Evolutionary conservation across 495 filamentous ascomycete genomes (phyloP).

Genomic region (Polyplosphaeria fusca): DNA sequence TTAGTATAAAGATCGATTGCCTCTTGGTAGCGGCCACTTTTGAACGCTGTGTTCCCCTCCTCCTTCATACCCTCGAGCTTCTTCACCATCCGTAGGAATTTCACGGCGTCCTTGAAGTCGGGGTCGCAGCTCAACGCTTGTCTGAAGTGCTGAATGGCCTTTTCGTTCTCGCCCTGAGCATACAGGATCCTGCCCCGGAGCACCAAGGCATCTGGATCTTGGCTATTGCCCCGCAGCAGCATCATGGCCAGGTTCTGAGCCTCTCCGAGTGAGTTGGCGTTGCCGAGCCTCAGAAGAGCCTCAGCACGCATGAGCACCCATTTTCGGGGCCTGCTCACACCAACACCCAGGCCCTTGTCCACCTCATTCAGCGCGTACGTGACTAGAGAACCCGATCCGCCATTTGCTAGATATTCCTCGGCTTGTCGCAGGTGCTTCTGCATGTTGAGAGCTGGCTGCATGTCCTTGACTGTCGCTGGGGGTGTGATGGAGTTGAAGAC

Average conservation of each 20-base stretch:
- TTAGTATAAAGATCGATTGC: slow-evolving; percentile 81
- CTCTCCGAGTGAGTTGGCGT: slow-evolving; percentile 80
- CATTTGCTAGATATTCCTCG: slow-evolving; percentile 66
- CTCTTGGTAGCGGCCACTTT: slow-evolving; percentile 70
- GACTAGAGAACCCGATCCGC: slow-evolving; percentile 82
- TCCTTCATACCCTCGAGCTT: slow-evolving; percentile 92
- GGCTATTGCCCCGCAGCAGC: slow-evolving; percentile 76
- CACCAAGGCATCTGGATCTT: slow-evolving; percentile 90
- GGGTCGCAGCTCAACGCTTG: slow-evolving; percentile 89
- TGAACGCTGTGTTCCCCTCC: slow-evolving; percentile 87
- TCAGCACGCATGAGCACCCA: slow-evolving; percentile 92
- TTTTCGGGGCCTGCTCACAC: slow-evolving; percentile 76
- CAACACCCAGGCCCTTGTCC: slow-evolving; percentile 68
- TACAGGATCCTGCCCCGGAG: slow-evolving; percentile 85
- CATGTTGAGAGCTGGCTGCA: slow-evolving; percentile 76
- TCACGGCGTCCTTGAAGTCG: slow-evolving; percentile 80
- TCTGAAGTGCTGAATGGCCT: slow-evolving; percentile 88
- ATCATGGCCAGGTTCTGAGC: slow-evolving; percentile 89
- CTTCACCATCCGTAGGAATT: slow-evolving; percentile 78
- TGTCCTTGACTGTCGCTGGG: slow-evolving; percentile 77
- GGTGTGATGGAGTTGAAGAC: slow-evolving; percentile 70
- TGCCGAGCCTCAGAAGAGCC: slow-evolving; percentile 92
- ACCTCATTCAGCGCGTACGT: slow-evolving; percentile 88
- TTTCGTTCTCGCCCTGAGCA: slow-evolving; percentile 87
- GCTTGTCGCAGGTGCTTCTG: slow-evolving; percentile 75